Percentiles rank a stretch among this genome's conserved stretches.
Conservation (phyloP, 1,284 basidiomycete genomes). For the Melampsora americana region DNA sequence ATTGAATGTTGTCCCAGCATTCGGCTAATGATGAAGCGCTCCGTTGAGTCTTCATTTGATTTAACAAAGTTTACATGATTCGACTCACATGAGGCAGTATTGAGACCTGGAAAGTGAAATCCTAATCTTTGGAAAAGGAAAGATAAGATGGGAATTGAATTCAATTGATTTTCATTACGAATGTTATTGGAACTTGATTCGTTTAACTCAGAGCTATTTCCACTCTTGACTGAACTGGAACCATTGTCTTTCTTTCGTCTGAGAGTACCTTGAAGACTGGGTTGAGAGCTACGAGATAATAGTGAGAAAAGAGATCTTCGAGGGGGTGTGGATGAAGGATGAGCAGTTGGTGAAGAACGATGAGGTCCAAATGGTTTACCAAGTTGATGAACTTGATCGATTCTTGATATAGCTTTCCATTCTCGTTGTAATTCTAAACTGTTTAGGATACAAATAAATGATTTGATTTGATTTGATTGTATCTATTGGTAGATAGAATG, state of each 20-base stretch:
- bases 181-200: too few species aligned
- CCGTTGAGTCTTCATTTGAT: neutral
- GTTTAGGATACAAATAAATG: neutral
- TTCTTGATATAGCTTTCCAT: slow-evolving; percentile 29
- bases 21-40: slow-evolving; percentile 5
- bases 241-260: neutral
- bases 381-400: slow-evolving; percentile 14
- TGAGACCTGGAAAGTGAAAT: neutral
- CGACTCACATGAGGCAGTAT: neutral
- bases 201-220: too few species aligned
- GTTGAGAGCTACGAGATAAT: slow-evolving; percentile 8
- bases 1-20: slow-evolving; percentile 31
- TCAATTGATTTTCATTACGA: neutral
- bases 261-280: neutral
- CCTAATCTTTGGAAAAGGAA: slow-evolving; percentile 26
- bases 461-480: neutral
- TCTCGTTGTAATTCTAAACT: slow-evolving; percentile 40
- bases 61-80: neutral
- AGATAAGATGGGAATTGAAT: slow-evolving; percentile 7
- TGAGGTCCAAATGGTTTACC: slow-evolving; percentile 30
- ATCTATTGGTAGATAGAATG: neutral
- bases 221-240: neutral
- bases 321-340: slow-evolving; percentile 12
- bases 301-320: slow-evolving; percentile 9
- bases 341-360: neutral